Conservation (phyloP, 2,329 filamentous ascomycete species). For the Gnomoniopsis sp. region DNA sequence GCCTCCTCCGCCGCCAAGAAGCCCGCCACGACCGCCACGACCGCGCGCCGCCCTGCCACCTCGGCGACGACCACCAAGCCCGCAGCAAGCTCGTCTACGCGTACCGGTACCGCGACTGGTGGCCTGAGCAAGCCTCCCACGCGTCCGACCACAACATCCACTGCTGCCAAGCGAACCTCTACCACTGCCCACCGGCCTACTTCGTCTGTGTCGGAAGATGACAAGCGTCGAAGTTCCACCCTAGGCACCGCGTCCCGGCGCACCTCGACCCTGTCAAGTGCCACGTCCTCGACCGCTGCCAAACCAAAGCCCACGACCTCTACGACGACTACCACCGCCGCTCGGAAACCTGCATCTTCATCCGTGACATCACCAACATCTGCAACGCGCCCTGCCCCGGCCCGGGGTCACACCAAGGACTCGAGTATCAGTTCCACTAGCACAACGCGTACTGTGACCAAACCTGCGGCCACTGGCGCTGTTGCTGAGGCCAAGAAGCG, state of each 20-base stretch:
- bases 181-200: constrained; percentile 30
- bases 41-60: constrained; percentile 24
- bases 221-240: constrained; percentile 30
- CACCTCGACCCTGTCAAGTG: constrained; percentile 28
- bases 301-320: constrained; percentile 23
- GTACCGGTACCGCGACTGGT: constrained; percentile 24
- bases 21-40: constrained; percentile 21
- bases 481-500: constrained; percentile 54
- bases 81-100: constrained; percentile 24
- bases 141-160: constrained; percentile 25
- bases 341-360: constrained; percentile 33
- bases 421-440: constrained; percentile 18
- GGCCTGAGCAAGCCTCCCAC: constrained; percentile 29
- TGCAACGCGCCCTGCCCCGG: constrained; percentile 25
- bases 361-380: constrained; percentile 32
- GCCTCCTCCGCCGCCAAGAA: constrained; percentile 21
- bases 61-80: constrained; percentile 28
- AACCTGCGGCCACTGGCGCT: constrained; percentile 32
- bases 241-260: constrained; percentile 26
- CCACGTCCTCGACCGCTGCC: constrained; percentile 23
- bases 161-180: constrained; percentile 28
- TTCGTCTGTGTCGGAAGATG: constrained; percentile 34
- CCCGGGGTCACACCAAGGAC: constrained; percentile 30
- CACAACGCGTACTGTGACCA: constrained; percentile 30
- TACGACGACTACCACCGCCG: constrained; percentile 28